These are phyloP conservation scores for Sicyos edulis DNA, from an alignment of 306 rosid genomes.

Conservation along the genomic window DNA sequence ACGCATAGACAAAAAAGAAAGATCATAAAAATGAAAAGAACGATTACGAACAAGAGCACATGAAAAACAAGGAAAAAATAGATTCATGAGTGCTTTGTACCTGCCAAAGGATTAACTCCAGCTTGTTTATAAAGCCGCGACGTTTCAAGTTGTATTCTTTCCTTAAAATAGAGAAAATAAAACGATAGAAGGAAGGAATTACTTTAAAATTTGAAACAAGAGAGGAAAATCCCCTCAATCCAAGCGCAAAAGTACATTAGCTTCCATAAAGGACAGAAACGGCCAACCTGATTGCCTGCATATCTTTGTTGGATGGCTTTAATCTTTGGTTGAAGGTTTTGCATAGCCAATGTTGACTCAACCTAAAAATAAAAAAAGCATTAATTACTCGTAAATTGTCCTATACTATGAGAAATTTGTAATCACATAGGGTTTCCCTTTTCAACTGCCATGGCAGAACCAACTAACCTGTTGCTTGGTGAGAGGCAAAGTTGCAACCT, in stretches of 20 bases:
- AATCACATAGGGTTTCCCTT: background rate
- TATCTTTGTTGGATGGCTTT: slow-evolving; percentile 98
- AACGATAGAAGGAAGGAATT: slow-evolving; percentile 29
- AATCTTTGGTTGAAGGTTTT: slow-evolving; percentile 93
- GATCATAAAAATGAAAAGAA: background rate
- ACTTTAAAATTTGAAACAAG: slow-evolving; percentile 9
- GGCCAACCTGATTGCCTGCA: slow-evolving; percentile 88
- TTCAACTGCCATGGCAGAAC: slow-evolving; percentile 5
- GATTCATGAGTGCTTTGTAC: slow-evolving; percentile 20
- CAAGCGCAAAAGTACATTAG: slow-evolving; percentile 23
- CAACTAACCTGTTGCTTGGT: slow-evolving; percentile 86
- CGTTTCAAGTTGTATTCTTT: slow-evolving; percentile 99
- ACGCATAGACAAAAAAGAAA: background rate
- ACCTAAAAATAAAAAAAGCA: slow-evolving; percentile 42
- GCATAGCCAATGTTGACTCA: slow-evolving; percentile 95
- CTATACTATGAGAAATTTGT: background rate
- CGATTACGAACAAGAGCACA: background rate
- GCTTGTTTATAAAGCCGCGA: slow-evolving; percentile 88
- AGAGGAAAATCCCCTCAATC: slow-evolving; percentile 15
- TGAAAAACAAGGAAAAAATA: background rate
- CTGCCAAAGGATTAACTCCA: slow-evolving; percentile 98
- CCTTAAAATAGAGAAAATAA: slow-evolving; percentile 52
- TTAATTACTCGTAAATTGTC: background rate
- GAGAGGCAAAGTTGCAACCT: slow-evolving; percentile 69
- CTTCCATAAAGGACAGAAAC: slow-evolving; percentile 15